phyloP scores from a whole-genome alignment of 352 stramenopile species.

The Pythium apleroticum region DNA sequence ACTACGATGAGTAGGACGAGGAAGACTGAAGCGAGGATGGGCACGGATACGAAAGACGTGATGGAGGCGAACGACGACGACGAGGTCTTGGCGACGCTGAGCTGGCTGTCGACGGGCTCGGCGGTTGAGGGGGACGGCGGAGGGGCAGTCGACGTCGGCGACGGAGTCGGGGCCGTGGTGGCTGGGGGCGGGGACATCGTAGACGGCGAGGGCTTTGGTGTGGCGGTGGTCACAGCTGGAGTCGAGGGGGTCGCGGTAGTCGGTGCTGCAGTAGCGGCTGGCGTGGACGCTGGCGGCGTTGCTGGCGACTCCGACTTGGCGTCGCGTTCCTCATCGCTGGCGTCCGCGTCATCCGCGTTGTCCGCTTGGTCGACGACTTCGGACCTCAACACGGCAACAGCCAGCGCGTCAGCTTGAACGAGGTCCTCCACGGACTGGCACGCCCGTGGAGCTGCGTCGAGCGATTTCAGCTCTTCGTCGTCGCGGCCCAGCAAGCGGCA shows the following conservation, averaged over 20 bases:
- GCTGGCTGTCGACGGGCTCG: neutral
- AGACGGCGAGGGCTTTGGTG: neutral
- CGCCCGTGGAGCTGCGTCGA: neutral
- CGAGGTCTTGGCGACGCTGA: neutral
- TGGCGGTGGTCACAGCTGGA: neutral
- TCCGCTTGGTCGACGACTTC: neutral
- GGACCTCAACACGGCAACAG: neutral
- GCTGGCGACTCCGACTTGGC: neutral
- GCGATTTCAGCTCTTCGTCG: neutral
- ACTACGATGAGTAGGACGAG: conserved; percentile 12
- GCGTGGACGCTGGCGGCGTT: neutral
- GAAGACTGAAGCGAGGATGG: conserved; percentile 14
- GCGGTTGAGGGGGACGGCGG: neutral
- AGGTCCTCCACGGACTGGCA: conserved; percentile 26
- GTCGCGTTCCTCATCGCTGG: neutral
- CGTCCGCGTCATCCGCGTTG: neutral
- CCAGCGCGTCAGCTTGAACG: conserved; percentile 3
- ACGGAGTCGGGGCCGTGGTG: conserved; percentile 2
- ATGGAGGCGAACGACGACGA: conserved; percentile 10
- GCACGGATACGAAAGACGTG: conserved; percentile 16
- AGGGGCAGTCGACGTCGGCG: neutral
- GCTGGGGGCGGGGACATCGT: neutral
- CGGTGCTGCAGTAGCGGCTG: neutral
- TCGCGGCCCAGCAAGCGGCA: conserved; percentile 18
- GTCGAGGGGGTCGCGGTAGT: neutral